These are phyloP conservation scores for Clohesyomyces aquaticus DNA, from an alignment of 495 filamentous ascomycete genomes.

Conservation along the genomic window DNA sequence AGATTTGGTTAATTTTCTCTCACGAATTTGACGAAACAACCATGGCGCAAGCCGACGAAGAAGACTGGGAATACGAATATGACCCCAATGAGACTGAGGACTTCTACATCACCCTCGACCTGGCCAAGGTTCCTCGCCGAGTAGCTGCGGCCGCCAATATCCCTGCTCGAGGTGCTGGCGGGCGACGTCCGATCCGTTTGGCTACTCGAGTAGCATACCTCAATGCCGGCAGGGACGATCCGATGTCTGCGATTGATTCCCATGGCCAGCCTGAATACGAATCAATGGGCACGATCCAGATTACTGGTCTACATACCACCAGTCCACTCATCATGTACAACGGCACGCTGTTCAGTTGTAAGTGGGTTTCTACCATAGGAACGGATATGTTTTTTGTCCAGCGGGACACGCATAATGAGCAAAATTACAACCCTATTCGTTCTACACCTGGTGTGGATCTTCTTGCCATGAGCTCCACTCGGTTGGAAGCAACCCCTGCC, in stretches of 20 bases:
- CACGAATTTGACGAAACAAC: conserved; percentile 2
- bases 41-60: conserved; percentile 44
- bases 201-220: conserved; percentile 4
- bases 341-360: conserved; percentile 71
- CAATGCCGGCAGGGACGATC: neutral
- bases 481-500: conserved; percentile 48
- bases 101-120: conserved; percentile 48
- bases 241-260: neutral
- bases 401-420: conserved; percentile 42
- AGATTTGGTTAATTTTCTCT: too few relatives aligned
- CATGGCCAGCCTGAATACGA: neutral
- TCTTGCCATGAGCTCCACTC: conserved; percentile 47
- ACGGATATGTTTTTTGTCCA: conserved; percentile 74
- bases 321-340: conserved; percentile 76
- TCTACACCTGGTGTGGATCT: conserved; percentile 47
- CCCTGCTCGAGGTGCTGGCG: too few relatives aligned
- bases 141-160: neutral
- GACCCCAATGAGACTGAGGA: conserved; percentile 60
- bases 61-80: conserved; percentile 69
- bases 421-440: conserved; percentile 37
- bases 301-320: conserved; percentile 73
- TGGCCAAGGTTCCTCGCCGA: conserved; percentile 30
- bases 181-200: conserved; percentile 3
- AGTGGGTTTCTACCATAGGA: conserved; percentile 77
- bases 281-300: conserved; percentile 61